Conservation (phyloP, 2,329 filamentous ascomycete genomes). For the Aspergillus novoparasiticus region DNA sequence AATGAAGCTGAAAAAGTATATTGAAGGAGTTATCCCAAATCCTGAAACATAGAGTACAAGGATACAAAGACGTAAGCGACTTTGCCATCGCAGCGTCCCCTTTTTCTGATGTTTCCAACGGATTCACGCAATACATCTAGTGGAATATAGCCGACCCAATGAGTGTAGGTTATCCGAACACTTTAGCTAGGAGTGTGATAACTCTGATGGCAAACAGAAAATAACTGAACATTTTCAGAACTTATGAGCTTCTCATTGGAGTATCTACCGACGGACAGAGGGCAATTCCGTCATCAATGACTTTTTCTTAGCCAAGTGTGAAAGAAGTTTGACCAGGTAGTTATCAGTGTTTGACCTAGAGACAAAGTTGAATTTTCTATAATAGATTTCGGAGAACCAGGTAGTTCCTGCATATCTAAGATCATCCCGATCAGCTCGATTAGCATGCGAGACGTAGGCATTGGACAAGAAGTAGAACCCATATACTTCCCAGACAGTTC, state of each 20-base stretch:
- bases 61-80: not conserved
- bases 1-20: not conserved
- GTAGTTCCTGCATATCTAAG: not conserved
- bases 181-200: too few relatives aligned
- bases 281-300: not conserved
- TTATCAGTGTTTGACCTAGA: not conserved
- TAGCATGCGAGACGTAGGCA: not conserved
- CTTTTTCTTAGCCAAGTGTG: not conserved
- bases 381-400: not conserved
- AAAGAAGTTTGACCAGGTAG: not conserved
- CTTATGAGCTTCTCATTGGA: too few relatives aligned
- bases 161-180: too few relatives aligned
- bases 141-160: too few relatives aligned
- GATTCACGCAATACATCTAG: not conserved
- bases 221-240: too few relatives aligned
- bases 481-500: not conserved
- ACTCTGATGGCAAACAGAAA: too few relatives aligned
- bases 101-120: not conserved
- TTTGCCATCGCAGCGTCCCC: not conserved
- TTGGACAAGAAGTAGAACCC: not conserved
- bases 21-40: not conserved
- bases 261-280: not conserved
- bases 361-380: not conserved
- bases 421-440: too few relatives aligned
- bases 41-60: not conserved